Conservation (phyloP, 805 yeast genomes). For the Limtongia smithiae region DNA sequence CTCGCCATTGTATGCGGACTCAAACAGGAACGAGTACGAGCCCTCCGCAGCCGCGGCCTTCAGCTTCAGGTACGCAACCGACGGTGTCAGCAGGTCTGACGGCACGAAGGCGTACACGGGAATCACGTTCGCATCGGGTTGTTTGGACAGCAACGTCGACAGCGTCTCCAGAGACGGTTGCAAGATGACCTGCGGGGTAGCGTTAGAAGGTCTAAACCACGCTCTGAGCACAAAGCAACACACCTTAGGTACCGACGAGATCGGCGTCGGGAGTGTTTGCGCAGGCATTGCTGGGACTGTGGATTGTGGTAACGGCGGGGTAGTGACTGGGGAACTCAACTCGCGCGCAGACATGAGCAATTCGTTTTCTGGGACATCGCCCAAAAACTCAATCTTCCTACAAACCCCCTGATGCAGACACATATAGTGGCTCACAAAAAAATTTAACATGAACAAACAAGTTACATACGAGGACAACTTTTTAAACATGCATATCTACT, state of each 20-base stretch:
- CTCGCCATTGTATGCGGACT: constrained; percentile 86
- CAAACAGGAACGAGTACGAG: constrained; percentile 74
- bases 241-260: constrained; percentile 16
- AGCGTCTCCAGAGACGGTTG: constrained; percentile 23
- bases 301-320: too few species aligned
- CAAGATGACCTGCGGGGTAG: constrained; percentile 19
- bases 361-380: too few species aligned
- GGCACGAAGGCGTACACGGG: constrained; percentile 75
- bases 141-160: constrained; percentile 4
- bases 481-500: constrained; percentile 36
- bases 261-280: constrained; percentile 8
- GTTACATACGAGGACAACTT: background rate
- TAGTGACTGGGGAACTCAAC: too few species aligned
- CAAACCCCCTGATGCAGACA: too few species aligned
- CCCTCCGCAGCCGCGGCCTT: constrained; percentile 57
- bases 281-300: too few species aligned
- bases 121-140: constrained; percentile 53
- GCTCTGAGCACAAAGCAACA: too few species aligned
- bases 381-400: too few species aligned
- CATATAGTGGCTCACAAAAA: too few species aligned
- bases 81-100: constrained; percentile 81
- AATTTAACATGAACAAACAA: background rate
- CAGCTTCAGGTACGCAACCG: constrained; percentile 81
- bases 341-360: too few species aligned
- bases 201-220: too few species aligned